These are phyloP conservation scores for Umbelopsis ramanniana DNA, from an alignment of 192 early-diverging fungal genomes.

Conservation along the genomic window DNA sequence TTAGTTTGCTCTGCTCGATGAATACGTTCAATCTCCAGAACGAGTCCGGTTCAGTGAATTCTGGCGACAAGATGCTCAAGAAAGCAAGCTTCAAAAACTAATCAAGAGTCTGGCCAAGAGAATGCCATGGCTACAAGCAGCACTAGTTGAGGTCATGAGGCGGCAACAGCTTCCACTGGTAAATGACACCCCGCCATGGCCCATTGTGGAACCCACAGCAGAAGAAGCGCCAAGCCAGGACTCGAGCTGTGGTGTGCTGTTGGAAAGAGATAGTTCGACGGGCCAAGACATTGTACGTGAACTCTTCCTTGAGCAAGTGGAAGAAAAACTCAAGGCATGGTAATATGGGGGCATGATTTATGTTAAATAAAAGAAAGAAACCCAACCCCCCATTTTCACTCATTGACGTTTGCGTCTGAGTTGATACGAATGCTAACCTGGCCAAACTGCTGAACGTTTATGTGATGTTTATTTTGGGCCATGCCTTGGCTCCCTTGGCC, in stretches of 20 bases:
- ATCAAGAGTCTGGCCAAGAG: constrained; percentile 65
- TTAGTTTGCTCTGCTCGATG: constrained; percentile 61
- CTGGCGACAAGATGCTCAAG: constrained; percentile 72
- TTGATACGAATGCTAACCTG: too few relatives aligned
- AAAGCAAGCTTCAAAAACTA: constrained; percentile 73
- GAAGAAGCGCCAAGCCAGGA: neutral
- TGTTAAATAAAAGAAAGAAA: neutral
- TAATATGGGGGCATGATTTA: neutral
- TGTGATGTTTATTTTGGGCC: too few relatives aligned
- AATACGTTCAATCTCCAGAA: constrained; percentile 58
- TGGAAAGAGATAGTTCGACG: neutral
- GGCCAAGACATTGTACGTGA: constrained; percentile 10
- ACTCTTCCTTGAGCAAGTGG: constrained; percentile 32
- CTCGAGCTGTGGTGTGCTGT: neutral
- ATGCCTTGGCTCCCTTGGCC: too few relatives aligned
- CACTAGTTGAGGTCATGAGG: constrained; percentile 7
- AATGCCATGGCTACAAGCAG: constrained; percentile 73
- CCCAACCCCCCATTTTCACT: neutral
- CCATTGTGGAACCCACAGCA: constrained; percentile 11
- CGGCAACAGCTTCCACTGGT: neutral
- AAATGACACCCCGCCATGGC: neutral
- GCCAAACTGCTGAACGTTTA: too few relatives aligned
- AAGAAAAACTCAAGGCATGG: constrained; percentile 30
- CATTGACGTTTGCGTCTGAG: neutral
- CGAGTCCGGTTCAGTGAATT: constrained; percentile 67